Evolutionary conservation across 768 basidiomycete species (phyloP).

Genomic region (Strobilomyces echinocephalus): DNA sequence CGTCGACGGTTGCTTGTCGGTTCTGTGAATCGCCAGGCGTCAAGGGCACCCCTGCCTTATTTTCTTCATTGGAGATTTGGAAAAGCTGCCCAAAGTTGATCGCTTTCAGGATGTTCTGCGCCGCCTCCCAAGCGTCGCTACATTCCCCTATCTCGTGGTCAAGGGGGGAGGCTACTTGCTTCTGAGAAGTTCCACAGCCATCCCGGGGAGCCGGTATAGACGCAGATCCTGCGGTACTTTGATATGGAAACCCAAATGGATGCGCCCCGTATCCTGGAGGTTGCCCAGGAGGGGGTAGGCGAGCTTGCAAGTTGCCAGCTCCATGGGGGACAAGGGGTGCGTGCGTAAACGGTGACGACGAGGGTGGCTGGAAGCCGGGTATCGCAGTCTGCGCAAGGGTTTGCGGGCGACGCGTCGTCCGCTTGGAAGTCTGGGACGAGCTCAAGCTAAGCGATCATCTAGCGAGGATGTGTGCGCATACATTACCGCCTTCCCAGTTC

Average conservation of each 20-base stretch:
- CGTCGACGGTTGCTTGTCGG: background rate
- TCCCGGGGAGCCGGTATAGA: conserved; percentile 1
- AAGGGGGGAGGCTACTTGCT: conserved; percentile 8
- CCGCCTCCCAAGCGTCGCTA: conserved; percentile 71
- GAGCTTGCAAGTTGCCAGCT: conserved; percentile 31
- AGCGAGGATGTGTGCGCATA: conserved; percentile 36
- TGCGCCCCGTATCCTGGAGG: conserved; percentile 35
- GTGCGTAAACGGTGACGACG: conserved; percentile 57
- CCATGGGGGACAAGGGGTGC: conserved; percentile 39
- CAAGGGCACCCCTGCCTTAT: conserved; percentile 13
- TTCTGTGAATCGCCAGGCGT: background rate
- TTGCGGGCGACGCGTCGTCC: conserved; percentile 79
- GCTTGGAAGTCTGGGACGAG: conserved; percentile 57
- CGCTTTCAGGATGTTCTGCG: conserved; percentile 70
- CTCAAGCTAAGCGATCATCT: conserved; percentile 6
- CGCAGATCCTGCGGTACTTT: conserved; percentile 16
- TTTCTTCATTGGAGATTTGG: conserved; percentile 32
- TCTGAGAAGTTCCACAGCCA: conserved; percentile 7
- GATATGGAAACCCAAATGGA: conserved; percentile 36
- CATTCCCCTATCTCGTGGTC: conserved; percentile 37
- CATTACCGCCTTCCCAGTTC: conserved; percentile 77
- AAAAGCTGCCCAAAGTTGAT: conserved; percentile 64
- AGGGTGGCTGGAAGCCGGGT: conserved; percentile 24
- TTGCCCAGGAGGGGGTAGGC: conserved; percentile 30
- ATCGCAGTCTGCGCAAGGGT: conserved; percentile 32